These are phyloP conservation scores for Cladosporium sp. DNA, from an alignment of 2,329 filamentous ascomycete genomes.

Conservation along the genomic window DNA sequence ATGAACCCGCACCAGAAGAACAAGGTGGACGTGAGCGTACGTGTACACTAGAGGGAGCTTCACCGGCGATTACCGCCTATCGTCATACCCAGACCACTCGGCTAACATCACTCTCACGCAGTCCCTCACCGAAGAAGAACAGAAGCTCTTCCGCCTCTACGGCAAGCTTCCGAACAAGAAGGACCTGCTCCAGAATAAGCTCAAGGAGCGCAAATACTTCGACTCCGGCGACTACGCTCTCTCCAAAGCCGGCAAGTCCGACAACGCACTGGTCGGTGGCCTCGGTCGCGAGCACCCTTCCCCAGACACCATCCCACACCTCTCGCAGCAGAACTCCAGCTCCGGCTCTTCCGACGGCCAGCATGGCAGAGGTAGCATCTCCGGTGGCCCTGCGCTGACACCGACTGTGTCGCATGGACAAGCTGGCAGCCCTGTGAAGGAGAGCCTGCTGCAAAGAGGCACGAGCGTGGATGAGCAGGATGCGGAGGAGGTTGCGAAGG, in stretches of 20 bases:
- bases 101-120: slow-evolving; percentile 41
- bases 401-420: slow-evolving; percentile 53
- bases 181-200: slow-evolving; percentile 94
- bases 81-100: slow-evolving; percentile 3
- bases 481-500: slow-evolving; percentile 35
- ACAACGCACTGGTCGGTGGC: slow-evolving; percentile 80
- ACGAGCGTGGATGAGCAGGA: slow-evolving; percentile 67
- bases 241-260: slow-evolving; percentile 87
- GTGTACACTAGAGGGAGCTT: slow-evolving; percentile 40
- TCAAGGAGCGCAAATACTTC: slow-evolving; percentile 99
- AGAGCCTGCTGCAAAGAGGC: slow-evolving; percentile 83
- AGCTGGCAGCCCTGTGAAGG: slow-evolving; percentile 82
- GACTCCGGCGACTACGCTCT: slow-evolving; percentile 93
- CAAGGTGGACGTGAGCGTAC: slow-evolving; percentile 93
- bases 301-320: slow-evolving; percentile 42
- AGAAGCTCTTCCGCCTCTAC: slow-evolving; percentile 93
- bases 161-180: slow-evolving; percentile 96
- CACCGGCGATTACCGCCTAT: background rate
- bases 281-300: slow-evolving; percentile 92
- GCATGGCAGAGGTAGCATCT: slow-evolving; percentile 20
- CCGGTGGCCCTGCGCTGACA: slow-evolving; percentile 29
- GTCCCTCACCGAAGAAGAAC: slow-evolving; percentile 92
- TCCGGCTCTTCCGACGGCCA: slow-evolving; percentile 23
- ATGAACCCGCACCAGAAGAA: slow-evolving; percentile 99
- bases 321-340: slow-evolving; percentile 32